Evolutionary conservation across 1,284 basidiomycete genomes (phyloP).

Genomic region (Mycena citricolor): DNA sequence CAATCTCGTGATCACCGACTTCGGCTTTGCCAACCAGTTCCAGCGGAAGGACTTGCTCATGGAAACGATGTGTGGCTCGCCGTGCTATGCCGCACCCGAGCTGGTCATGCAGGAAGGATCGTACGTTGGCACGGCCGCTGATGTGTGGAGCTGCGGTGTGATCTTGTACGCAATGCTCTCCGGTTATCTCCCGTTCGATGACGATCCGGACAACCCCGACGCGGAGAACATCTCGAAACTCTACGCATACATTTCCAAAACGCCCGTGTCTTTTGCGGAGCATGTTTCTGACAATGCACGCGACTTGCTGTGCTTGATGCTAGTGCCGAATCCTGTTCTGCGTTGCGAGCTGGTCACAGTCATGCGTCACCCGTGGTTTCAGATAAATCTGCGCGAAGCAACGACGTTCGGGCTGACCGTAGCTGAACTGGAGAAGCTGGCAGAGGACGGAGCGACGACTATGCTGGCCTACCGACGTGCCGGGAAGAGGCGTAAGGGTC

Average conservation of each 20-base stretch:
- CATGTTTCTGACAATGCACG: conserved; percentile 83
- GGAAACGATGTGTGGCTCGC: conserved; percentile 97
- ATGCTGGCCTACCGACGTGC: too few species aligned
- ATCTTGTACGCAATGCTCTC: conserved; percentile 99
- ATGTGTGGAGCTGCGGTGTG: conserved; percentile 99
- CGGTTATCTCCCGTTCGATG: conserved; percentile 98
- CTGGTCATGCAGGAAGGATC: conserved; percentile 96
- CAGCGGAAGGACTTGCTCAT: conserved; percentile 92
- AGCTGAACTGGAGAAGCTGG: conserved; percentile 77
- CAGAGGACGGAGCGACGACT: conserved; percentile 74
- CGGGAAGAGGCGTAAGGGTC: too few species aligned
- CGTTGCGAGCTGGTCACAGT: conserved; percentile 70
- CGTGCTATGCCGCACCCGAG: conserved; percentile 98
- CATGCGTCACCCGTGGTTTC: conserved; percentile 84
- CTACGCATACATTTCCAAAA: conserved; percentile 99
- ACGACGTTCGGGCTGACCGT: conserved; percentile 69
- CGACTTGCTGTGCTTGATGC: conserved; percentile 54
- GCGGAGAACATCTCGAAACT: conserved; percentile 88
- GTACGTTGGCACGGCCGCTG: conserved; percentile 96
- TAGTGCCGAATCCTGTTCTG: conserved; percentile 67
- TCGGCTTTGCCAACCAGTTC: conserved; percentile 98
- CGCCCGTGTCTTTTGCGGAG: conserved; percentile 91
- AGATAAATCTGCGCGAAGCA: conserved; percentile 29
- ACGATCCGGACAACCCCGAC: conserved; percentile 73
- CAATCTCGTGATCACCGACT: conserved; percentile 99